A percentile compares a stretch with the other conserved stretches of the same genome.
Conservation (phyloP, 2,329 filamentous ascomycete species). For the Fusarium tricinctum region DNA sequence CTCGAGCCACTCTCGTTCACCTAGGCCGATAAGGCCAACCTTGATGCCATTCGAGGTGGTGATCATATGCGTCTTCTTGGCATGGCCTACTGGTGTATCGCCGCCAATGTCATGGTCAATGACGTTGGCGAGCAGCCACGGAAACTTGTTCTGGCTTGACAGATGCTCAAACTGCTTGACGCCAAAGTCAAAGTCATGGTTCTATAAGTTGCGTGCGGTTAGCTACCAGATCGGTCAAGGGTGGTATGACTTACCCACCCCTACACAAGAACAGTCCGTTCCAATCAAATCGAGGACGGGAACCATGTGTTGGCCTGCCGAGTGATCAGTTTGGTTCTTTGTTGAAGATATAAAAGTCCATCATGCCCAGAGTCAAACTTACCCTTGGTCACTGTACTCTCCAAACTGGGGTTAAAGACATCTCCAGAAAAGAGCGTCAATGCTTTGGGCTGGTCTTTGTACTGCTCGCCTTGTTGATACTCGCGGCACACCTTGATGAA, state of each 20-base stretch:
- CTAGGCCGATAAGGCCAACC: slow-evolving; percentile 86
- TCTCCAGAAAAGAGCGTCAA: slow-evolving; percentile 91
- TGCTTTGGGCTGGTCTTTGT: slow-evolving; percentile 72
- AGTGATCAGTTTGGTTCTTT: slow-evolving; percentile 1
- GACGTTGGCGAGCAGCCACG: slow-evolving; percentile 91
- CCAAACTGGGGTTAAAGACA: slow-evolving; percentile 91
- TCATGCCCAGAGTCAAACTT: slow-evolving; percentile 31
- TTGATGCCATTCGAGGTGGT: slow-evolving; percentile 87
- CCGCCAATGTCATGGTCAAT: slow-evolving; percentile 86
- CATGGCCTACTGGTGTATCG: slow-evolving; percentile 80
- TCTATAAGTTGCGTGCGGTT: slow-evolving; percentile 61
- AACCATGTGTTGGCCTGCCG: slow-evolving; percentile 83
- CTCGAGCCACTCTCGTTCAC: slow-evolving; percentile 89
- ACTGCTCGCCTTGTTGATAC: slow-evolving; percentile 75
- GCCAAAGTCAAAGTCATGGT: slow-evolving; percentile 94
- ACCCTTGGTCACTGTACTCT: slow-evolving; percentile 91
- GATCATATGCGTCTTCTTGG: slow-evolving; percentile 80
- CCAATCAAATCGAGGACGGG: slow-evolving; percentile 83
- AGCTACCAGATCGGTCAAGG: slow-evolving; percentile 34
- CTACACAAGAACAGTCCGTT: slow-evolving; percentile 85
- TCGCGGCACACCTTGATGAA: slow-evolving; percentile 85
- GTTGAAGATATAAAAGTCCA: background rate
- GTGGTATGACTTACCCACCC: slow-evolving; percentile 66
- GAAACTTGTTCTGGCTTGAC: slow-evolving; percentile 81
- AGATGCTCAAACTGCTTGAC: slow-evolving; percentile 83